These are phyloP conservation scores for Leptographium wingfieldii DNA, from an alignment of 2,329 filamentous ascomycete genomes.

Conservation along the genomic window DNA sequence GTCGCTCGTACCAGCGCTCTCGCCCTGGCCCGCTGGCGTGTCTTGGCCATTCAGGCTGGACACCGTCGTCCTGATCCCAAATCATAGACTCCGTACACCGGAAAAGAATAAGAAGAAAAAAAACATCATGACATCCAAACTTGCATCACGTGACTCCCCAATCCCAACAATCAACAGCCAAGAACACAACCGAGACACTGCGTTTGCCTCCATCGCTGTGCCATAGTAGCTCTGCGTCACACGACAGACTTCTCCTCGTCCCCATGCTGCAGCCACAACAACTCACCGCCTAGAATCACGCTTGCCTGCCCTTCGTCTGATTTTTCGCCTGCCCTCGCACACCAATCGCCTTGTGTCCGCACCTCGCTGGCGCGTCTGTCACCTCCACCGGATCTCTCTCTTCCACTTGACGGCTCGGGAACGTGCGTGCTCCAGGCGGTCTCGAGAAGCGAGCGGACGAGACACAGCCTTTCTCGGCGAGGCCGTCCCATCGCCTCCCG, in stretches of 20 bases:
- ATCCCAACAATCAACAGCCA: background rate
- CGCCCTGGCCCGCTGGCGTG: conserved; percentile 16
- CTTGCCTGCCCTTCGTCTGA: background rate
- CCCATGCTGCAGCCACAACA: too few species aligned
- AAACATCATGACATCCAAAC: background rate
- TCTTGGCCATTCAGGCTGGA: conserved; percentile 4
- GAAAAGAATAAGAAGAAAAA: too few species aligned
- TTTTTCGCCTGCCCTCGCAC: background rate
- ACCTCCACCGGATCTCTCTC: too few species aligned
- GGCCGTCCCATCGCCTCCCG: background rate
- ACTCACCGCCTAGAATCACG: background rate
- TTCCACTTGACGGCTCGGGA: background rate
- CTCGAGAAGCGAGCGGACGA: conserved; percentile 10
- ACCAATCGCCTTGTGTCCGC: background rate
- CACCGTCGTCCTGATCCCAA: too few species aligned
- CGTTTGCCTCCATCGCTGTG: background rate
- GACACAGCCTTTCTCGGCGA: conserved; percentile 1
- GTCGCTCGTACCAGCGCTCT: conserved; percentile 12
- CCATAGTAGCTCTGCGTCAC: background rate
- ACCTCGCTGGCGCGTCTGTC: background rate
- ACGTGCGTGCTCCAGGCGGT: conserved; percentile 3
- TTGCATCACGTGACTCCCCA: background rate
- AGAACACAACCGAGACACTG: background rate
- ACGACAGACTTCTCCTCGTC: background rate
- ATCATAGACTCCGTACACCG: background rate